Percentiles rank a stretch among this genome's conserved stretches.
phyloP scores from a whole-genome alignment of 2,329 filamentous ascomycete genomes.

The Periconia sp. region DNA sequence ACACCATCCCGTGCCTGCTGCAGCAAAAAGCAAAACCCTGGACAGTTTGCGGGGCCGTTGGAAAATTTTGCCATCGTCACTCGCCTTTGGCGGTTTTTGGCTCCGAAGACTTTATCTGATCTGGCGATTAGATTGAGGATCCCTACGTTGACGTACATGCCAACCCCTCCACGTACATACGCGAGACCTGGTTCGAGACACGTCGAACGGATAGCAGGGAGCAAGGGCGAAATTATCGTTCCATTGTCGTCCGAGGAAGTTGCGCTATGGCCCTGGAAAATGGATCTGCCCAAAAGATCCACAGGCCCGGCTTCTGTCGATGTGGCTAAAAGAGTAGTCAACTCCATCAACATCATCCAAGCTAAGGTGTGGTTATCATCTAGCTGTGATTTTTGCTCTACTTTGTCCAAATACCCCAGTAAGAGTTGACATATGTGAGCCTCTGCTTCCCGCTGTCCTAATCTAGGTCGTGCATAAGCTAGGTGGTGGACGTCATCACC shows the following conservation, averaged over 20 bases:
- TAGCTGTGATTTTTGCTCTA: slow-evolving; percentile 1
- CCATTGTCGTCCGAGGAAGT: slow-evolving; percentile 33
- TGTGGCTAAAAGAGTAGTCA: slow-evolving; percentile 25
- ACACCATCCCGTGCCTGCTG: slow-evolving; percentile 26
- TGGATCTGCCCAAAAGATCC: slow-evolving; percentile 24
- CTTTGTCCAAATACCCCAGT: too few species aligned
- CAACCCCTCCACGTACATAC: slow-evolving; percentile 17
- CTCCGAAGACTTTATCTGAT: slow-evolving; percentile 39
- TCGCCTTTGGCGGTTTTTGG: slow-evolving; percentile 13
- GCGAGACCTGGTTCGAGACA: slow-evolving; percentile 22
- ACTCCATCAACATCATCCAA: slow-evolving; percentile 22
- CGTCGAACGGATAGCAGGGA: slow-evolving; percentile 26
- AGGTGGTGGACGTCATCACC: slow-evolving; percentile 22
- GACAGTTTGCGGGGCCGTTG: slow-evolving; percentile 30
- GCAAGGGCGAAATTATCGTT: slow-evolving; percentile 22
- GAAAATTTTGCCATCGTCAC: slow-evolving; percentile 36
- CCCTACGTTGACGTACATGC: slow-evolving; percentile 17
- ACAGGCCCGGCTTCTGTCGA: slow-evolving; percentile 21
- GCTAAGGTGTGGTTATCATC: too few species aligned
- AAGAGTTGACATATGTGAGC: too few species aligned
- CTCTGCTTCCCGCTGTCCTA: neutral
- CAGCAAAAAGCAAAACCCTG: slow-evolving; percentile 14
- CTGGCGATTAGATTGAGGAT: slow-evolving; percentile 31
- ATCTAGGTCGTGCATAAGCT: neutral
- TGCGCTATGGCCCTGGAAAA: slow-evolving; percentile 23